Base-by-base conservation (phyloP, 352 stramenopile species). In the Pythium brachiatum region DNA sequence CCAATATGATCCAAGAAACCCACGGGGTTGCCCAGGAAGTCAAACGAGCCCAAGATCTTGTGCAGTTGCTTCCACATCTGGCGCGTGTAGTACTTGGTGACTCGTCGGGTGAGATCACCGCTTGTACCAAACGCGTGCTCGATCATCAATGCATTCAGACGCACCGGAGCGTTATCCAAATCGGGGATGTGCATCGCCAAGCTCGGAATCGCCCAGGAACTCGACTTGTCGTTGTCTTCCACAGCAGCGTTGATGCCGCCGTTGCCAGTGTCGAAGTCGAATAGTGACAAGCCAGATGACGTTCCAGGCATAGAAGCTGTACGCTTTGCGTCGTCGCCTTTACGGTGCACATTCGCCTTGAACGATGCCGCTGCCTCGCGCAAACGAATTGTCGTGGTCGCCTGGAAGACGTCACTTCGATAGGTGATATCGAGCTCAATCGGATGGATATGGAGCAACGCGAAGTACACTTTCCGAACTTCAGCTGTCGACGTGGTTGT, bases 1-100 rank as follows among this genome's bases (percentile, higher is more conserved):
- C 96, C 96, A 66, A 99, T 91, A 63, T 99, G 97, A 26, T 97
- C 90, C 51, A 99, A 69, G 53, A 97, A 90, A 0, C 87, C 87
- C 15, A 95, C 88, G 15, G 86, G 86, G 43, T 95, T 95, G 41
- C 88, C 89, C 16, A 97, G 63, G 29, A 96, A 93, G 68, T 97
- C 89, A 48, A 95, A 94, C 15, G 85, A 94, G 1, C 89, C 86
- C 13, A 97, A 61, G 56, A 97, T 86, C 41, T 94, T 94, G 70
- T 95, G 86, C 4, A 97, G 72, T 53, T 97, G 89, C 48, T 94
- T 93, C 88, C 85, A 95, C 57, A 95, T 62, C 55, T 95, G 86
- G 0, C 83, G 76, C 0, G 84, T 95, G 69, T 97, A 97, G 56
- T 97, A 94, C 71, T 96, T 96, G 12, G 74, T 88, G n/a, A 97